Conservation (phyloP, 305 asterid species). For the Fraxinus baroniana region DNA sequence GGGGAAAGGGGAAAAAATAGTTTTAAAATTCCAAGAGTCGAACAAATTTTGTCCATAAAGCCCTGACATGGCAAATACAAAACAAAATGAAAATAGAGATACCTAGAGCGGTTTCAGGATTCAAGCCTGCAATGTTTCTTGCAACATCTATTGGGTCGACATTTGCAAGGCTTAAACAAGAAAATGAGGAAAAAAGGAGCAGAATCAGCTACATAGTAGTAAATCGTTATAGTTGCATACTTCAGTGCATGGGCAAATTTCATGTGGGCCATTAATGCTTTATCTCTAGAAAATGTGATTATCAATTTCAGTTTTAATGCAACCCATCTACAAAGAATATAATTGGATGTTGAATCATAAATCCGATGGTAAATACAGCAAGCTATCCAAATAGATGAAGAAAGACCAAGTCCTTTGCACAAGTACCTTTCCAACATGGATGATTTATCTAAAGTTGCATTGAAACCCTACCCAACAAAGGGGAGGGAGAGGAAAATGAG, state of each 20-base stretch:
- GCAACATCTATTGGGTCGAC: conserved; percentile 97
- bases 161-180: conserved; percentile 80
- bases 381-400: background rate
- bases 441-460: background rate
- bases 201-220: conserved; percentile 16
- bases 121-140: conserved; percentile 72
- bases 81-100: conserved; percentile 21
- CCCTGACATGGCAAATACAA: background rate
- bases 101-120: conserved; percentile 99
- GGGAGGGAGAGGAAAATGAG: background rate
- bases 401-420: conserved; percentile 1
- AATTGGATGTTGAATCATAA: conserved; percentile 6
- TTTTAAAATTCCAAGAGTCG: conserved; percentile 6
- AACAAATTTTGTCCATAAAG: conserved; percentile 1
- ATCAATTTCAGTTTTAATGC: conserved; percentile 1
- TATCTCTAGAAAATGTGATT: conserved; percentile 6
- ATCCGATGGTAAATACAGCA: conserved; percentile 2
- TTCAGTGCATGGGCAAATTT: conserved; percentile 3
- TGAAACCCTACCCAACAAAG: background rate
- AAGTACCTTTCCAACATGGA: background rate
- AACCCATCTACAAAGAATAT: background rate
- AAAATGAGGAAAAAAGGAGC: conserved; percentile 14
- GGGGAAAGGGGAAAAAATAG: conserved; percentile 7
- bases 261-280: conserved; percentile 7
- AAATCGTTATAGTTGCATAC: conserved; percentile 16